These are phyloP conservation scores for Trypanosoma congolense DNA, from an alignment of 208 protist genomes.

Conservation along the genomic window DNA sequence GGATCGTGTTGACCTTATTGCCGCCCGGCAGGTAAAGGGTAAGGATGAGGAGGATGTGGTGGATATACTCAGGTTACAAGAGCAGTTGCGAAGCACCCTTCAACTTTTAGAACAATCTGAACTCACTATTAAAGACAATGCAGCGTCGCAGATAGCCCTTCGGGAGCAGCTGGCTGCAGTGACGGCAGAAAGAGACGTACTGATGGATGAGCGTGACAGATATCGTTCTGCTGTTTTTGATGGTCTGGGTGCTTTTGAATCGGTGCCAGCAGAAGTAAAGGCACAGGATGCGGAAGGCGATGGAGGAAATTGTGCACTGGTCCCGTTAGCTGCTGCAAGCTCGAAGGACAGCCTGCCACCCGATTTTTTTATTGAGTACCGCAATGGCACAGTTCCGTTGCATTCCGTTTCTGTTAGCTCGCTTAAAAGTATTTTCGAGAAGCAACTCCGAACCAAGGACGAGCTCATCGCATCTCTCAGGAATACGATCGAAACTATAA, in stretches of 20 bases:
- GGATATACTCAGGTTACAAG: conserved; percentile 13
- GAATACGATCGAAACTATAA: conserved; percentile 25
- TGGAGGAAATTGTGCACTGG: background rate
- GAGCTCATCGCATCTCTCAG: conserved; percentile 56
- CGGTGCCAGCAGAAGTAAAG: conserved; percentile 9
- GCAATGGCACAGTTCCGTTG: background rate
- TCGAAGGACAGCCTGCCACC: background rate
- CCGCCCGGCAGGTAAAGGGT: conserved; percentile 24
- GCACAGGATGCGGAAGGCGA: background rate
- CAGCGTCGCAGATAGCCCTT: conserved; percentile 34
- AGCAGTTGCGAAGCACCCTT: conserved; percentile 39
- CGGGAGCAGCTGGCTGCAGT: conserved; percentile 54
- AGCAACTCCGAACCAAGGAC: conserved; percentile 73
- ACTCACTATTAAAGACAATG: conserved; percentile 50
- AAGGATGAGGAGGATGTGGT: conserved; percentile 15
- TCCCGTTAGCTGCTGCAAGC: background rate
- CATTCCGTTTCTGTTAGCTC: conserved; percentile 26
- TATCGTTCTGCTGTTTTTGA: conserved; percentile 77
- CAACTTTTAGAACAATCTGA: conserved; percentile 62
- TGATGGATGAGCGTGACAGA: conserved; percentile 68
- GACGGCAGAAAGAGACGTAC: conserved; percentile 47
- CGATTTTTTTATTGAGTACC: conserved; percentile 3
- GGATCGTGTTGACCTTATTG: conserved; percentile 65
- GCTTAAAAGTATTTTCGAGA: conserved; percentile 56
- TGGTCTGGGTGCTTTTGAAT: conserved; percentile 22